phyloP scores from a whole-genome alignment of 371 early-diverging fungal genomes.

The Nematocida sp. region DNA sequence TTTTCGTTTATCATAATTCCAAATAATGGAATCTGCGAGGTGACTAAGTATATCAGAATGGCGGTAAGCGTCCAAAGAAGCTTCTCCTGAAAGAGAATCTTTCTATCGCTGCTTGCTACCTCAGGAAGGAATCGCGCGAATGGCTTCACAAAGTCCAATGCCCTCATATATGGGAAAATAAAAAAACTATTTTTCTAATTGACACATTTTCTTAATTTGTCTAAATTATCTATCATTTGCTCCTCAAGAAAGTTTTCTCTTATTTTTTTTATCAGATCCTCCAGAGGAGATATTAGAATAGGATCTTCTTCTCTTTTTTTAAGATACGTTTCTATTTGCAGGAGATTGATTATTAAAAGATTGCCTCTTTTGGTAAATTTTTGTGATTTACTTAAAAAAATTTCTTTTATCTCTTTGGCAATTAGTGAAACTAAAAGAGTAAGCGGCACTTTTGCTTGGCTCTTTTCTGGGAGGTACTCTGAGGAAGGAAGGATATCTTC shows the following conservation, averaged over 20 bases:
- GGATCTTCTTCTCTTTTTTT: background rate
- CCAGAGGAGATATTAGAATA: background rate
- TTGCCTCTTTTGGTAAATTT: constrained; percentile 51
- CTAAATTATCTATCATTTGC: background rate
- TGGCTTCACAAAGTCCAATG: constrained; percentile 88
- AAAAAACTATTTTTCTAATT: constrained; percentile 39
- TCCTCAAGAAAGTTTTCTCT: constrained; percentile 29
- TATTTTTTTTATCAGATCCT: constrained; percentile 12
- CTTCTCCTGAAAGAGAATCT: constrained; percentile 93
- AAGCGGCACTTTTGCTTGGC: background rate
- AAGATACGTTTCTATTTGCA: constrained; percentile 37
- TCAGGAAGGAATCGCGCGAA: constrained; percentile 95
- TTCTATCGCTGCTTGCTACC: constrained; percentile 85
- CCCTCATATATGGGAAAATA: constrained; percentile 71
- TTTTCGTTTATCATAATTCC: constrained; percentile 91
- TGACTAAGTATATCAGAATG: constrained; percentile 90
- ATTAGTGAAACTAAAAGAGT: background rate
- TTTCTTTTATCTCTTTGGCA: constrained; percentile 31
- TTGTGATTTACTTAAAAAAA: constrained; percentile 39
- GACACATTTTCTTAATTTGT: constrained; percentile 3
- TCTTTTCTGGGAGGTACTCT: background rate
- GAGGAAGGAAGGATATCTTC: background rate
- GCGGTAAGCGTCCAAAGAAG: constrained; percentile 96
- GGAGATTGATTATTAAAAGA: constrained; percentile 42
- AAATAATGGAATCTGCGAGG: constrained; percentile 97